phyloP scores from a whole-genome alignment of 2,329 filamentous ascomycete species.

The Penicillium sp. region DNA sequence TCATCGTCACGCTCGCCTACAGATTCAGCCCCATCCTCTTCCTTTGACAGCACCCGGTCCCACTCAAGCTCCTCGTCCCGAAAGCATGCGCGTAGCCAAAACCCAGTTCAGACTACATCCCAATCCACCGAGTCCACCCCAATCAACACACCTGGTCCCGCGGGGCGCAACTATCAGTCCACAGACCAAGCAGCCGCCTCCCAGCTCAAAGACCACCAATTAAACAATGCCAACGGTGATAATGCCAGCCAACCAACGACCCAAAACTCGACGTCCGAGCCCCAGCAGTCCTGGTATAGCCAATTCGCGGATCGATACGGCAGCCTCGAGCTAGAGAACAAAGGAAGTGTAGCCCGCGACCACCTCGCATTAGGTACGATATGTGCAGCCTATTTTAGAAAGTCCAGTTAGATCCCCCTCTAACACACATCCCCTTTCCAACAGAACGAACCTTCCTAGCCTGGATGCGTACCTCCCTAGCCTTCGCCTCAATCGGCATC shows the following conservation, averaged over 20 bases:
- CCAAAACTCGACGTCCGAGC: conserved; percentile 13
- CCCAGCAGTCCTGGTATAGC: conserved; percentile 46
- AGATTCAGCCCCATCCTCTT: conserved; percentile 26
- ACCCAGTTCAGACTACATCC: conserved; percentile 10
- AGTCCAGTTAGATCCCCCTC: background rate
- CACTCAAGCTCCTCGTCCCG: conserved; percentile 22
- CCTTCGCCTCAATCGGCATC: conserved; percentile 65
- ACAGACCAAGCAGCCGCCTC: conserved; percentile 16
- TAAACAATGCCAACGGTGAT: background rate
- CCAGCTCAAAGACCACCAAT: background rate
- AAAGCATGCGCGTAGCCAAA: conserved; percentile 17
- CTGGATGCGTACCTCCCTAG: conserved; percentile 64
- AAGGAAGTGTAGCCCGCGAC: conserved; percentile 64
- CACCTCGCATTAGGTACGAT: conserved; percentile 60
- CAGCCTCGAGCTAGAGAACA: conserved; percentile 63
- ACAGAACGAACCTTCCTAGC: conserved; percentile 66
- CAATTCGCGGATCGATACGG: conserved; percentile 58
- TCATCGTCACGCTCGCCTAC: conserved; percentile 22
- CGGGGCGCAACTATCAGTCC: conserved; percentile 33
- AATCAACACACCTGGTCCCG: conserved; percentile 26
- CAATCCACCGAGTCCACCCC: conserved; percentile 32
- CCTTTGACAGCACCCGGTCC: conserved; percentile 23
- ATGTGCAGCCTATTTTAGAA: background rate
- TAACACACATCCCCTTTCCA: conserved; percentile 1
- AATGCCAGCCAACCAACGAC: conserved; percentile 6